A percentile compares a stretch with the other conserved stretches of the same genome.
These are phyloP conservation scores for Phytophthora crassamura DNA, from an alignment of 352 stramenopile species.

Conservation along the genomic window DNA sequence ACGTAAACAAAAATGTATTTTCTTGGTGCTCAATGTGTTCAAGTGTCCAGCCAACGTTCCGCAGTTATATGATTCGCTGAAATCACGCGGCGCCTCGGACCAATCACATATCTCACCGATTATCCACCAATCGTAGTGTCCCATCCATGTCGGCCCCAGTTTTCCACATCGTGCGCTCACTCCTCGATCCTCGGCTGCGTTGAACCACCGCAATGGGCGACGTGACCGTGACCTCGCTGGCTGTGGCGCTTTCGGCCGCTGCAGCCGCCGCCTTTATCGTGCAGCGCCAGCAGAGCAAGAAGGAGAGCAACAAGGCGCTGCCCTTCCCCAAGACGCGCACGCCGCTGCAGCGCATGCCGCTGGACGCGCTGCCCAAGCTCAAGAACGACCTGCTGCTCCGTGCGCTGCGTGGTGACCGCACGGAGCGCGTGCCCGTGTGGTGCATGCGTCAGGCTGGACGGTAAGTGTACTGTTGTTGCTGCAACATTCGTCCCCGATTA, in stretches of 20 bases:
- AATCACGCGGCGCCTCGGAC: not conserved
- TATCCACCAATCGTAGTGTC: not conserved
- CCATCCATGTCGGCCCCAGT: not conserved
- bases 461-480: slow-evolving; percentile 46
- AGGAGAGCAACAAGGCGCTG: slow-evolving; percentile 23
- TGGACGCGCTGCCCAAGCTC: slow-evolving; percentile 79
- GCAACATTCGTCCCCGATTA: too few species aligned
- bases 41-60: too few species aligned
- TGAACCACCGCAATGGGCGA: slow-evolving; percentile 22
- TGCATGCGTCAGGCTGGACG: slow-evolving; percentile 98
- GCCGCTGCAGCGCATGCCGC: slow-evolving; percentile 70
- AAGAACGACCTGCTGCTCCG: slow-evolving; percentile 92
- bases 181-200: slow-evolving; percentile 12
- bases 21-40: too few species aligned
- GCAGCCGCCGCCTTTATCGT: slow-evolving; percentile 69
- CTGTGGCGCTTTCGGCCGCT: slow-evolving; percentile 53
- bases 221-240: slow-evolving; percentile 33
- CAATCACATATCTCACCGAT: slow-evolving; percentile 9
- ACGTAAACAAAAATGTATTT: too few species aligned
- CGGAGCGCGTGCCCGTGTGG: slow-evolving; percentile 95
- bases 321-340: slow-evolving; percentile 76
- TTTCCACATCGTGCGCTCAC: slow-evolving; percentile 13
- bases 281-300: slow-evolving; percentile 59
- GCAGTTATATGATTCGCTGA: slow-evolving; percentile 11
- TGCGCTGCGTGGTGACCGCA: slow-evolving; percentile 85